Conservation (phyloP, 2,329 filamentous ascomycete species). For the Fusarium acutatum region DNA sequence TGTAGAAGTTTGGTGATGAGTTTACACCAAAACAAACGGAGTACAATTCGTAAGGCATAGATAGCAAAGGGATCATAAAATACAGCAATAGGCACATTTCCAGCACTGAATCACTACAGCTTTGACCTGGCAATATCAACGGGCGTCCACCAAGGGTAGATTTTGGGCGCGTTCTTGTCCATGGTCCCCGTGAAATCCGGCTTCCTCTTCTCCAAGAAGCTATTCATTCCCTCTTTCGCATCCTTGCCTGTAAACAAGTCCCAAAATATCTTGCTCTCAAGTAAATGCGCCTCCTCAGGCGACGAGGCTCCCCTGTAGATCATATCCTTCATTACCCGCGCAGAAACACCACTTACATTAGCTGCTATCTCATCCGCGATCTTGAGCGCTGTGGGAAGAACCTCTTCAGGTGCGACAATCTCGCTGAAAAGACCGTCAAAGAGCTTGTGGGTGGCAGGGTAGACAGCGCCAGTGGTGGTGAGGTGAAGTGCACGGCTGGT, state of each 20-base stretch:
- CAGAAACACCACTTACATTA: constrained; percentile 72
- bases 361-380: constrained; percentile 72
- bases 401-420: constrained; percentile 65
- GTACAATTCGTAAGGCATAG: neutral
- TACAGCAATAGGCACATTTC: neutral
- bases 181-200: constrained; percentile 69
- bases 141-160: constrained; percentile 75
- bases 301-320: constrained; percentile 68
- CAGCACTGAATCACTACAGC: constrained; percentile 24
- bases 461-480: constrained; percentile 72
- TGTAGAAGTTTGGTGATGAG: neutral
- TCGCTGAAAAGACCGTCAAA: constrained; percentile 73
- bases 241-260: constrained; percentile 67
- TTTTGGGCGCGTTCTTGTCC: constrained; percentile 64
- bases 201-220: constrained; percentile 75
- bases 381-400: constrained; percentile 71
- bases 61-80: neutral
- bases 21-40: neutral
- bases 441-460: constrained; percentile 59
- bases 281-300: constrained; percentile 74
- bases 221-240: constrained; percentile 71
- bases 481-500: constrained; percentile 70
- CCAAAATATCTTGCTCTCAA: constrained; percentile 72
- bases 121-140: constrained; percentile 45
- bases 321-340: constrained; percentile 74